phyloP scores from a whole-genome alignment of 768 basidiomycete genomes.

The Tulasnella sp. region DNA sequence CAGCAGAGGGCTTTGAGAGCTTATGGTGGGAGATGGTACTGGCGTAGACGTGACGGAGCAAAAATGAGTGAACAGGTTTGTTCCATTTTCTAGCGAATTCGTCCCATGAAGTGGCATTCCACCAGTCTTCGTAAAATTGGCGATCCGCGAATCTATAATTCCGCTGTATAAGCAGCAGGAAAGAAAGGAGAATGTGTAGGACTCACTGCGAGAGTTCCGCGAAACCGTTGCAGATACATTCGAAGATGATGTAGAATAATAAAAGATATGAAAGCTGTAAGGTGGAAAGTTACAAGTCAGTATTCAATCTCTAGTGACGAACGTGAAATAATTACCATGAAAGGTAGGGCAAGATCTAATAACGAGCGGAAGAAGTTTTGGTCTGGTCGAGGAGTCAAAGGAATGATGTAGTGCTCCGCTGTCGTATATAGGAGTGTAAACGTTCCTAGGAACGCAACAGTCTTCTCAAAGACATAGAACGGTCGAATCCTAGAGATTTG shows the following conservation, averaged over 20 bases:
- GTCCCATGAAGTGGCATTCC: slow-evolving; percentile 39
- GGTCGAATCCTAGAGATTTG: slow-evolving; percentile 33
- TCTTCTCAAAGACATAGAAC: slow-evolving; percentile 62
- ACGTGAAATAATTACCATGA: slow-evolving; percentile 40
- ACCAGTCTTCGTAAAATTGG: slow-evolving; percentile 95
- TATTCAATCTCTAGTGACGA: no score
- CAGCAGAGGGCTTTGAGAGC: slow-evolving; percentile 65
- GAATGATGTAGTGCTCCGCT: slow-evolving; percentile 88
- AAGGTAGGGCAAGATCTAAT: slow-evolving; percentile 79
- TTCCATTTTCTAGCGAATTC: slow-evolving; percentile 99
- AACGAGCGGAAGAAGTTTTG: slow-evolving; percentile 64
- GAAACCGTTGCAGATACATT: slow-evolving; percentile 94
- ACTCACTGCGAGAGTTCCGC: slow-evolving; percentile 80
- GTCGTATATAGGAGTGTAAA: slow-evolving; percentile 64
- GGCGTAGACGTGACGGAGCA: slow-evolving; percentile 90
- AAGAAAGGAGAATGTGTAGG: background rate
- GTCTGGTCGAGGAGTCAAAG: slow-evolving; percentile 51
- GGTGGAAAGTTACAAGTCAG: background rate
- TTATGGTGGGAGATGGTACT: slow-evolving; percentile 68
- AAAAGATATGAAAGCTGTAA: slow-evolving; percentile 59
- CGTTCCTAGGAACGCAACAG: slow-evolving; percentile 84
- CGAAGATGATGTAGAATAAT: slow-evolving; percentile 78
- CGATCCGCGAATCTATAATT: slow-evolving; percentile 78
- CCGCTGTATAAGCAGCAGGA: background rate
- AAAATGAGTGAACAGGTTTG: slow-evolving; percentile 86